Base-by-base conservation (phyloP, 306 rosid species). In the Luffa aegyptiaca region DNA sequence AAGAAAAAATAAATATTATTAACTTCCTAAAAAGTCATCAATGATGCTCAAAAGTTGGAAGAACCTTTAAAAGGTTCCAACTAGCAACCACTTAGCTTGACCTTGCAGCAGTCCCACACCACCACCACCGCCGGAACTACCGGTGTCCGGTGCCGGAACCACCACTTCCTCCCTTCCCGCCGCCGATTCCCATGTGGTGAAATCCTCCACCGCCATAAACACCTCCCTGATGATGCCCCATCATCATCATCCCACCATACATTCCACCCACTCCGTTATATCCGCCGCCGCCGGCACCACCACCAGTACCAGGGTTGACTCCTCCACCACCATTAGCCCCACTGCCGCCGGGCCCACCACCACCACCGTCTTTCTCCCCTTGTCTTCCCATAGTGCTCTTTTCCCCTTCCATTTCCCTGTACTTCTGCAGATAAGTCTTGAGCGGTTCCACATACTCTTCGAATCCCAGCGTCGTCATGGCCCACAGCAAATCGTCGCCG, bases 401-500 rank as follows among this genome's bases (percentile, higher is more conserved):
- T 78, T 89, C 91, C 18, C 95, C 95, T 48, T 90, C 91, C 84
- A 87, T 39, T 89, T 90, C 95, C 55, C 95, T 79, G 62, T 87
- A 90, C 86, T 87, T 88, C 80, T 86, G 91, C 39, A 90, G 85
- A 56, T 89, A 89, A 78, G 83, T 76, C 86, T 90, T 90, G 55
- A 89, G 82, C 0, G 95, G 91, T 61, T 90, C 92, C 20, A 86
- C 88, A 41, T 87, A 90, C 31, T 90, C 95, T 78, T 89, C 94
- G 69, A 90, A 87, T 1, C 92, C 92, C 8, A 90, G 20, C 17
- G 94, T 90, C 10, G 90, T 88, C 90, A 90, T 90, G 62, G 92
- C 92, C 92, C 94, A 90, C 13, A 90, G 69, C 41, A 88, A 82
- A 57, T 90, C 92, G 70, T 90, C 90, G 71, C 92, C 92, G 89